Evolutionary conservation across 2,329 filamentous ascomycete species (phyloP).

Genomic region (Diaporthe australafricana): DNA sequence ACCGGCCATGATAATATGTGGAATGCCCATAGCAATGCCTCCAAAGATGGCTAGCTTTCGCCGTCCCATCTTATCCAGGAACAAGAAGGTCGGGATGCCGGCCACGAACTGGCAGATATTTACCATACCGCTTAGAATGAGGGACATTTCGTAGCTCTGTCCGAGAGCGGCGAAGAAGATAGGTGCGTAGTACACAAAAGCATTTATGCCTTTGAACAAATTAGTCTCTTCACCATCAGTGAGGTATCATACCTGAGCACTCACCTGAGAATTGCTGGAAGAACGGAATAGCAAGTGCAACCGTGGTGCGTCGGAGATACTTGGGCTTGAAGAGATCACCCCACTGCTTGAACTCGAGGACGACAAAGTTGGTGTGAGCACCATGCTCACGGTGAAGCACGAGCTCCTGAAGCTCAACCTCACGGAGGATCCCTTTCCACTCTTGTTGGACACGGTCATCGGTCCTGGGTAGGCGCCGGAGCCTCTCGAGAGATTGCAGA

Average conservation of each 20-base stretch:
- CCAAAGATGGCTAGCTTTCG: slow-evolving; percentile 45
- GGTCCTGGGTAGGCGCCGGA: slow-evolving; percentile 47
- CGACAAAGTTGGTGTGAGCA: slow-evolving; percentile 46
- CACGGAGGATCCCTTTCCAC: slow-evolving; percentile 60
- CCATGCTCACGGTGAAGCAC: slow-evolving; percentile 51
- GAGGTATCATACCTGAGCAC: not conserved
- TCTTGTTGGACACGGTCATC: slow-evolving; percentile 58
- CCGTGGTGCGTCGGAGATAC: slow-evolving; percentile 54
- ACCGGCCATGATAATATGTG: slow-evolving; percentile 35
- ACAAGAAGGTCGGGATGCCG: slow-evolving; percentile 43
- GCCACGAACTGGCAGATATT: slow-evolving; percentile 50
- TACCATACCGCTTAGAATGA: slow-evolving; percentile 49
- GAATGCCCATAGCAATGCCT: slow-evolving; percentile 43
- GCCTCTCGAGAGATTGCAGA: slow-evolving; percentile 44
- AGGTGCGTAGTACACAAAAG: slow-evolving; percentile 44
- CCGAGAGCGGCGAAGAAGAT: slow-evolving; percentile 45
- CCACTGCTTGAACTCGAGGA: slow-evolving; percentile 59
- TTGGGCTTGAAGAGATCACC: slow-evolving; percentile 58
- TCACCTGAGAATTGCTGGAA: slow-evolving; percentile 54
- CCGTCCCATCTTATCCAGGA: slow-evolving; percentile 48
- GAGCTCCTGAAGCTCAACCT: slow-evolving; percentile 58
- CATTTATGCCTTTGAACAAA: slow-evolving; percentile 41
- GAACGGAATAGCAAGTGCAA: slow-evolving; percentile 54
- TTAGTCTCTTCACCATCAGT: not conserved
- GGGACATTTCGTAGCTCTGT: slow-evolving; percentile 42